These are phyloP conservation scores for Neostapfia colusana DNA, from an alignment of 176 grass and related monocot genomes.

Conservation along the genomic window DNA sequence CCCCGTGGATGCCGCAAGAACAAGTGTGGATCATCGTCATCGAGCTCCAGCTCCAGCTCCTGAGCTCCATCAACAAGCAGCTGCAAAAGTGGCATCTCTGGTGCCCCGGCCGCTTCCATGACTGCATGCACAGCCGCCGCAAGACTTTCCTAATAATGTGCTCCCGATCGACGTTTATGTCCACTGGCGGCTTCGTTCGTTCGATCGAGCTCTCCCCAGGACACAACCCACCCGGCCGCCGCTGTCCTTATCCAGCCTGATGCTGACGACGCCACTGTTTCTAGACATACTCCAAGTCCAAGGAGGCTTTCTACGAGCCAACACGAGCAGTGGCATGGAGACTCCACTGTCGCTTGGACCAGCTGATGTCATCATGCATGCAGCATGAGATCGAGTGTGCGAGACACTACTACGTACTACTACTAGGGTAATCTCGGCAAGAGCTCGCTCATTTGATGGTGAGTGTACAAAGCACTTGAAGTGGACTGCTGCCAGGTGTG, in stretches of 20 bases:
- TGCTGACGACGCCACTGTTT: background rate
- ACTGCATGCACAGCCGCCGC: background rate
- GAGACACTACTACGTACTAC: too few relatives aligned
- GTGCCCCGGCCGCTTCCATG: background rate
- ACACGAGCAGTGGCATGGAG: background rate
- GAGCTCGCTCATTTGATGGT: too few relatives aligned
- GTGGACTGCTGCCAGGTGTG: too few relatives aligned
- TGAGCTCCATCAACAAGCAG: too few relatives aligned
- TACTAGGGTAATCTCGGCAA: too few relatives aligned
- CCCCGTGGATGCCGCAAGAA: constrained; percentile 41
- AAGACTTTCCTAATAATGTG: background rate
- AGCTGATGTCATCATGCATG: background rate
- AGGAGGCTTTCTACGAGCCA: too few relatives aligned
- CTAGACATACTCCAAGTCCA: background rate
- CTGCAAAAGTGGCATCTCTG: background rate
- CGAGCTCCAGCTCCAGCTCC: background rate
- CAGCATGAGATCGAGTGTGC: background rate
- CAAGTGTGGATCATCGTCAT: background rate
- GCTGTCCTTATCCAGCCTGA: background rate
- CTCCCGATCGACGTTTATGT: background rate
- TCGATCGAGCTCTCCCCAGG: too few relatives aligned
- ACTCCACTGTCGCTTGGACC: background rate
- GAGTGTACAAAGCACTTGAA: too few relatives aligned
- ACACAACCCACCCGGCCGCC: background rate
- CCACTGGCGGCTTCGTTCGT: too few relatives aligned